Evolutionary conservation across 306 rosid species (phyloP), one percentile per base, ranked within the genome.

Genomic region (Pachyrhizus erosus): DNA sequence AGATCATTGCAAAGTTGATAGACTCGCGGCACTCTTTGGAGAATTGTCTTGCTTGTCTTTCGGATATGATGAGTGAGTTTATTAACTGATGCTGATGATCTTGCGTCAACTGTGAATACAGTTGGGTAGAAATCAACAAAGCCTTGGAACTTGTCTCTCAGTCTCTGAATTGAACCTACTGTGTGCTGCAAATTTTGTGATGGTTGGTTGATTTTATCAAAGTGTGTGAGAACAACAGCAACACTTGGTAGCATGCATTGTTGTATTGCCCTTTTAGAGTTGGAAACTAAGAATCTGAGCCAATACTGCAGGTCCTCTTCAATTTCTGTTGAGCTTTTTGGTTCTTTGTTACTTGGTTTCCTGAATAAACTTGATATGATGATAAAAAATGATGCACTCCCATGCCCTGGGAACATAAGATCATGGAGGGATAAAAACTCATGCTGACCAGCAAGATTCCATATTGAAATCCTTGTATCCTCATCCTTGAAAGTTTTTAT

Each of bases 371-470:
- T 92, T 29, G 85, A 89, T 80, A 91, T 83, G 73, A 96, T 85
- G 33, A 96, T 55, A 84, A 96, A 96, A 70, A 90, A 79, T 4
- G 99, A 93, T 12, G 98, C 98, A 77, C 94, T 96, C 5, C 99
- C 97, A 58, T 91, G 92, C 24, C 99, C 99, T 0, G 94, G 99
- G 79, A 93, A 96, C 98, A 96, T 92, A 86, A 93, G 97, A 85
- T 96, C 98, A 65, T 93, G 99, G 77, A 93, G 97, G 67, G 97
- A 89, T 85, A 86, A 89, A 82, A 93, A 89, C 83, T 92, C 97
- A 73, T 93, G 99, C 73, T 93, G 98, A 62, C 98, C 98, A 27
- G 97, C 96, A 80, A 96, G 92, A 69, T 93, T 96, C 99, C 99
- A 96, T 70, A 93, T 71, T 49, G 97, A 96, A 77, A 92, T 91